phyloP scores from a whole-genome alignment of 345 rosid genomes.

The Anacardium occidentale region DNA sequence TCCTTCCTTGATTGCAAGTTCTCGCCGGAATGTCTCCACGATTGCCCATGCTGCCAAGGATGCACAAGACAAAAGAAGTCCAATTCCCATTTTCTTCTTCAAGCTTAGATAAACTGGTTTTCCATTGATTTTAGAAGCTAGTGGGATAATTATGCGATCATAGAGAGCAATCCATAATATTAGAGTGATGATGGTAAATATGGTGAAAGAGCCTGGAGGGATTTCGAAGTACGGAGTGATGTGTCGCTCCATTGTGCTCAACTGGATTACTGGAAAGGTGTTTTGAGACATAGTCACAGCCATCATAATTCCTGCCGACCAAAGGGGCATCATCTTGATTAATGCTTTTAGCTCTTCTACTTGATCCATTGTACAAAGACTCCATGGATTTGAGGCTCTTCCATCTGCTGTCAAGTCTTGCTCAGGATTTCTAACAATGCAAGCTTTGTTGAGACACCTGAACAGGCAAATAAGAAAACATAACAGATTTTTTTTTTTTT shows the following conservation, averaged over 20 bases:
- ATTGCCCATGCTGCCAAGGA: slow-evolving; percentile 35
- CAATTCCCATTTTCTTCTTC: slow-evolving; percentile 53
- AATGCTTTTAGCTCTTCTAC: slow-evolving; percentile 63
- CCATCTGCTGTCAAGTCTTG: slow-evolving; percentile 36
- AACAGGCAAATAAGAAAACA: slow-evolving; percentile 14
- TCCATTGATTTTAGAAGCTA: slow-evolving; percentile 36
- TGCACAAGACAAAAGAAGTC: slow-evolving; percentile 27
- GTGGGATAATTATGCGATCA: slow-evolving; percentile 38
- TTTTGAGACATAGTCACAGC: slow-evolving; percentile 37
- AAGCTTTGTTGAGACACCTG: slow-evolving; percentile 61
- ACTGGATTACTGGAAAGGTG: slow-evolving; percentile 39
- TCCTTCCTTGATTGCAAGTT: slow-evolving; percentile 31
- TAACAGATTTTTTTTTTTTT: too few relatives aligned
- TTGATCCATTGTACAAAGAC: slow-evolving; percentile 53
- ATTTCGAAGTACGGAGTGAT: slow-evolving; percentile 44
- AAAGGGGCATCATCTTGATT: slow-evolving; percentile 43
- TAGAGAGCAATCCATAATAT: slow-evolving; percentile 42
- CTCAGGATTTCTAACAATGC: slow-evolving; percentile 33
- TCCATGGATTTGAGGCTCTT: slow-evolving; percentile 41
- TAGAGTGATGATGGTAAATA: slow-evolving; percentile 37
- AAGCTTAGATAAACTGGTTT: slow-evolving; percentile 33
- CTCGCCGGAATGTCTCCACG: slow-evolving; percentile 40
- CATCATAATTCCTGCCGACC: slow-evolving; percentile 53
- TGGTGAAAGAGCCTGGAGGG: slow-evolving; percentile 46
- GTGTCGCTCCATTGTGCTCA: slow-evolving; percentile 57